Percentiles rank a stretch among this genome's conserved stretches.
Evolutionary conservation across 2,329 filamentous ascomycete genomes (phyloP).

Genomic region (Endoconidiophora laricicola): DNA sequence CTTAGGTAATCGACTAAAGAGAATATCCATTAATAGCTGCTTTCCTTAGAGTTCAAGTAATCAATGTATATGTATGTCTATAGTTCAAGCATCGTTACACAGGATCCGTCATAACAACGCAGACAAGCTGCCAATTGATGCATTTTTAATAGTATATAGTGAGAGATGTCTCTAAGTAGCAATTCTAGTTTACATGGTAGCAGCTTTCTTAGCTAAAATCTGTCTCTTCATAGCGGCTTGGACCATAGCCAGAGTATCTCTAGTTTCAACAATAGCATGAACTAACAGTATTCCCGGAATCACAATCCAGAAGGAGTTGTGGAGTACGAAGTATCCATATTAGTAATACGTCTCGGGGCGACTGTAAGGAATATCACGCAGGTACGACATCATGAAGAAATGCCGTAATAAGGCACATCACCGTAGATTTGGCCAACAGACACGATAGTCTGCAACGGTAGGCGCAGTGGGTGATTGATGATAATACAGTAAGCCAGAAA

Average conservation of each 20-base stretch:
- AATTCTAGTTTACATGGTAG: background rate
- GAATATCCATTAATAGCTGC: too few relatives aligned
- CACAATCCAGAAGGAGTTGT: conserved; percentile 37
- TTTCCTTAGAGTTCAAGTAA: too few relatives aligned
- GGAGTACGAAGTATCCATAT: conserved; percentile 34
- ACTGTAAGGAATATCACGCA: conserved; percentile 27
- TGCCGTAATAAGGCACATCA: conserved; percentile 34
- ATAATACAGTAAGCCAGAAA: conserved; percentile 28
- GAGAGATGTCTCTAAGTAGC: too few relatives aligned
- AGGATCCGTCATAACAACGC: too few relatives aligned
- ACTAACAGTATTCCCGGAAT: conserved; percentile 25
- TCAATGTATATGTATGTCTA: too few relatives aligned
- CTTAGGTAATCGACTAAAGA: too few relatives aligned
- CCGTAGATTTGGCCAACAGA: conserved; percentile 35
- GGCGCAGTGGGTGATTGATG: conserved; percentile 27
- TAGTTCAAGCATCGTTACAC: too few relatives aligned
- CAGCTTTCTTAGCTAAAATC: background rate
- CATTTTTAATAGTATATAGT: too few relatives aligned
- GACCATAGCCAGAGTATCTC: conserved; percentile 5
- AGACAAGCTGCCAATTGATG: too few relatives aligned
- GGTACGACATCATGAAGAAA: conserved; percentile 26
- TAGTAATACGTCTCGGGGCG: conserved; percentile 36
- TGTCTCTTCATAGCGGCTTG: conserved; percentile 4
- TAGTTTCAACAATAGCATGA: conserved; percentile 17
- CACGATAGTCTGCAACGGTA: conserved; percentile 31